A percentile compares a stretch with the other conserved stretches of the same genome.
These are phyloP conservation scores for Mallotus nudiflorus DNA, from an alignment of 345 rosid genomes.

Conservation along the genomic window DNA sequence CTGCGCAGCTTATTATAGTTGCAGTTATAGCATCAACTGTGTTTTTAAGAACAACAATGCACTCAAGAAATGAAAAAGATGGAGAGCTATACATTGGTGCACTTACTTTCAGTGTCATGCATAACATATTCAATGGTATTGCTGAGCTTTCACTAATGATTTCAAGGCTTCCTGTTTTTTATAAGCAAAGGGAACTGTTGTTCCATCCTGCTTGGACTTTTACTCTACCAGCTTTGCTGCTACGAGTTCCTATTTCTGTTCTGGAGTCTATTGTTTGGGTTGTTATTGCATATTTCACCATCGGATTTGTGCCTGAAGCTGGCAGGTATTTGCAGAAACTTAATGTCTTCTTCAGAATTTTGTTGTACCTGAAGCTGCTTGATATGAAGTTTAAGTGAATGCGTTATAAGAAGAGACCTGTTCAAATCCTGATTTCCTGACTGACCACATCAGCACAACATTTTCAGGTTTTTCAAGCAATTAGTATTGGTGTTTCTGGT, in stretches of 20 bases:
- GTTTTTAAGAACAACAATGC: conserved; percentile 62
- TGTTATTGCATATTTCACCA: conserved; percentile 53
- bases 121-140: conserved; percentile 84
- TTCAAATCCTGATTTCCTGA: too few relatives aligned
- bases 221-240: conserved; percentile 64
- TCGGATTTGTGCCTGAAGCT: conserved; percentile 74
- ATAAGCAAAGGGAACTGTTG: conserved; percentile 85
- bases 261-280: conserved; percentile 74
- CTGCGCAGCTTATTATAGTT: conserved; percentile 57
- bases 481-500: conserved; percentile 56
- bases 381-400: too few relatives aligned
- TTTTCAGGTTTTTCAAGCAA: conserved; percentile 81
- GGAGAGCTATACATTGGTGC: conserved; percentile 55
- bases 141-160: conserved; percentile 76
- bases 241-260: conserved; percentile 60
- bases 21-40: conserved; percentile 60
- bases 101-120: conserved; percentile 53
- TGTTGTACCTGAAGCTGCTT: too few relatives aligned
- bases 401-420: too few relatives aligned
- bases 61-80: conserved; percentile 50
- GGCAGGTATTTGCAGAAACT: conserved; percentile 53
- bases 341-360: not conserved
- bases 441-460: not conserved
- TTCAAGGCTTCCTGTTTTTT: conserved; percentile 77
- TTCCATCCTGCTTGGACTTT: conserved; percentile 88